phyloP scores from a whole-genome alignment of 768 basidiomycete genomes.

The Tulasnella sp. region DNA sequence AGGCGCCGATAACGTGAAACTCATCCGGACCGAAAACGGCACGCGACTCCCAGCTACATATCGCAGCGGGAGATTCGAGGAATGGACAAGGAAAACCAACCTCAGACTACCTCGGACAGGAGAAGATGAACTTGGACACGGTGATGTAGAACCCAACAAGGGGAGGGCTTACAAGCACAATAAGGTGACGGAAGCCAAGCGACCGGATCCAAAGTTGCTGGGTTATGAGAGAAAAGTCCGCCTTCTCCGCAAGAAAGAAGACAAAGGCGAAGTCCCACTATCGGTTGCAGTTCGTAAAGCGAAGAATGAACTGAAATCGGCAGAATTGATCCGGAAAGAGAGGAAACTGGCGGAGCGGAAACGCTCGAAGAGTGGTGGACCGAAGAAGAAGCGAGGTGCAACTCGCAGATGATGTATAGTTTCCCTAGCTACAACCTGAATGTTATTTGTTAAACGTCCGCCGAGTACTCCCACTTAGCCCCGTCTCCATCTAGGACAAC shows the following conservation, averaged over 20 bases:
- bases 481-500: constrained; percentile 47
- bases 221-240: constrained; percentile 66
- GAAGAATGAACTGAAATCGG: constrained; percentile 75
- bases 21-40: constrained; percentile 88
- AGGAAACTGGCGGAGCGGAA: constrained; percentile 54
- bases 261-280: constrained; percentile 18
- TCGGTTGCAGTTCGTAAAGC: constrained; percentile 35
- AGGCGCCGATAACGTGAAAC: constrained; percentile 87
- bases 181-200: constrained; percentile 51
- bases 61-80: constrained; percentile 86
- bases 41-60: constrained; percentile 83
- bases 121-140: constrained; percentile 48
- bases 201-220: constrained; percentile 58
- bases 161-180: constrained; percentile 63
- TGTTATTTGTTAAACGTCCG: not conserved
- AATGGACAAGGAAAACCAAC: constrained; percentile 79
- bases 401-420: not conserved
- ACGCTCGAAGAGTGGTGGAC: constrained; percentile 72
- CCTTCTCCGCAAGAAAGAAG: constrained; percentile 46
- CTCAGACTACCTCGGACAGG: constrained; percentile 70
- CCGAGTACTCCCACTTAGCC: constrained; percentile 53
- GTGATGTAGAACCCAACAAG: constrained; percentile 23
- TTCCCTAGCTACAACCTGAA: not conserved
- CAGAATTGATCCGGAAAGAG: constrained; percentile 74
- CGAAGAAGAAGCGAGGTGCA: constrained; percentile 20